Base-by-base conservation (phyloP, 345 rosid species). In the Corchorus capsularis region DNA sequence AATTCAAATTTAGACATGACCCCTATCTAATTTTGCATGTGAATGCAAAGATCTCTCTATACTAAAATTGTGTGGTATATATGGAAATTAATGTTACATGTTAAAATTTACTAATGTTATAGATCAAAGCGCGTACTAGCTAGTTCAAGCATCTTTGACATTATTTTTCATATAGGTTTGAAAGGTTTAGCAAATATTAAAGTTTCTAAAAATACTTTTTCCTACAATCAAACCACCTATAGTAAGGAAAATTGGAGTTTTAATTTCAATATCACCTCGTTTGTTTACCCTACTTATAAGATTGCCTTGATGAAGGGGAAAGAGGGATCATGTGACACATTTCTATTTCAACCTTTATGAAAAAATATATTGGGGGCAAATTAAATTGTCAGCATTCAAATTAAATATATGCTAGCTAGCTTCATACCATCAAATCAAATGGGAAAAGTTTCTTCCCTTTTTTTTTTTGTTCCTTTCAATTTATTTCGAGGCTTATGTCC, bases 341-440 rank as follows among this genome's bases (percentile, higher is more conserved):
- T 63, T 61, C 49, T 22, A 63, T 61, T 35, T 32, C 35, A 8
- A 22, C 11, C 7, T 60, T 63, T 39, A 7, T 22, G 22, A 49
- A 17, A 41, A 34, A 0, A 17, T 34, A 12, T 20, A 27, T 27
- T 27, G 27, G 5, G 17, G 22, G 7, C 14, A 8, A 53, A 50
- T 32, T 41, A 43, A 60, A 20, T 43, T 47, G 57, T 27, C 32
- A 22, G 57, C 55, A 27, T 12, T n/a, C n/a, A n/a, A n/a, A n/a
- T n/a, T 66, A 1, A 27, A 27, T 27, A 27, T 27, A 27, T 27
- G 27, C 27, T 27, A 27, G 27, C 27, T 27, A 27, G 27, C 72
- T 78, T 45, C 76, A 76, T n/a, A n/a, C 71, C 41, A 9, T 20
- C 14, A 57, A 8, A 63, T 37, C 19, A 41, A 72, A 14, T 16